Conservation (phyloP, 2,329 filamentous ascomycete species). For the Microsporum canis region DNA sequence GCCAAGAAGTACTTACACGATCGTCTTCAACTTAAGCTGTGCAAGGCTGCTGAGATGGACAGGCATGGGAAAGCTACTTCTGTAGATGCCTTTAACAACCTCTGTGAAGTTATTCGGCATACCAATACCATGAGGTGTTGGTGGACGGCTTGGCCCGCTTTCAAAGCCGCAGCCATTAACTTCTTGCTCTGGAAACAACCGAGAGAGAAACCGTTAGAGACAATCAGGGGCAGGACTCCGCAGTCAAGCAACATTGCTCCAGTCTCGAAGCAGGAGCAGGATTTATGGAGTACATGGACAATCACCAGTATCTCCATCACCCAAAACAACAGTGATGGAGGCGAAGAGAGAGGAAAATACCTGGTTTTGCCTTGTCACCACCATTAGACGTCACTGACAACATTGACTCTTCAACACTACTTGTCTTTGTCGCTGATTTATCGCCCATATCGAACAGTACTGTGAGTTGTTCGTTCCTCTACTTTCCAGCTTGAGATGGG, state of each 20-base stretch:
- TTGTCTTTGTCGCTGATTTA: not conserved
- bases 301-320: not conserved
- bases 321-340: not conserved
- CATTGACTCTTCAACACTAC: not conserved
- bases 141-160: constrained; percentile 19
- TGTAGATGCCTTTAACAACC: constrained; percentile 63
- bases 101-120: constrained; percentile 64
- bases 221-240: constrained; percentile 3
- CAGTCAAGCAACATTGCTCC: constrained; percentile 2
- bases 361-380: constrained; percentile 1
- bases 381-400: not conserved
- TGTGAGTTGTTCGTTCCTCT: not conserved
- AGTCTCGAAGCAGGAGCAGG: not conserved
- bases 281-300: not conserved
- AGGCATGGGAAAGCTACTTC: constrained; percentile 65
- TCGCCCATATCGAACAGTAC: not conserved
- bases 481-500: not conserved
- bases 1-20: constrained; percentile 49
- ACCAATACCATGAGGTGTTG: constrained; percentile 23
- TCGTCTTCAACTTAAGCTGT: constrained; percentile 60
- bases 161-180: constrained; percentile 11
- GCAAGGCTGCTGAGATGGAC: constrained; percentile 61
- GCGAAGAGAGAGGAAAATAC: not conserved
- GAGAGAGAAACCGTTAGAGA: not conserved
- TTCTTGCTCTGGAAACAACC: constrained; percentile 7